Base-by-base conservation (phyloP, 2,329 filamentous ascomycete species). In the Fusarium sp. region DNA sequence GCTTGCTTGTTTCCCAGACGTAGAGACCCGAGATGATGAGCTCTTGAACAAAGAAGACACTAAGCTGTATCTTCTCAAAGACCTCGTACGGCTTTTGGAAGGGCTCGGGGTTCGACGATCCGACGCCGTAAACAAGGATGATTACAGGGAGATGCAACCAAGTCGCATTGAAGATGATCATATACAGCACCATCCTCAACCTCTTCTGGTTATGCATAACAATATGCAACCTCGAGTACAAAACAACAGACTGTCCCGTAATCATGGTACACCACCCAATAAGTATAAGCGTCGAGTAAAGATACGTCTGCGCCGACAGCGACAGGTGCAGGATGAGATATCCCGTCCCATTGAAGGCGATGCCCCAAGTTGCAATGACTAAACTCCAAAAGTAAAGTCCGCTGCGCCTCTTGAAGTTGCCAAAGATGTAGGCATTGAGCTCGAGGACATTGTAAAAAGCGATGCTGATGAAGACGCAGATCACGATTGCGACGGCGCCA, bases 171-270 rank as follows among this genome's bases (percentile, higher is more conserved):
- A 82, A 74, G 53, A 91, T 84, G 64, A 92, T 91, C 86, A 91
- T 89, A 61, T 72, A 81, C 6, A 90, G 82, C 0, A 89, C 85
- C 28, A 83, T 82, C 5, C 83, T 83, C 3, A 91, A 82, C 6
- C 86, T 78, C 6, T 79, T 79, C 30, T 84, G 70, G 81, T 88
- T 86, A 20, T 85, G 85, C 20, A 89, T 82, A 22, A 91, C 84
- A 6, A 92, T 83, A 74, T 91, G 89, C 4, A 91, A 82, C 3
- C 90, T 85, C 3, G 89, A 91, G 80, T 89, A 92, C 2, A 92
- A 81, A 4, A 91, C 89, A 24, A 91, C 75, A 0, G 87, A 86
- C 76, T 91, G 88, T 0, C 89, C 90, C 1, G 88, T 90, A 1
- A 91, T 85, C 87, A 91, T 90, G 3, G 75, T 69, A n/a, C 75